Conservation (phyloP, 2,329 filamentous ascomycete species). For the Epichloe elymi region DNA sequence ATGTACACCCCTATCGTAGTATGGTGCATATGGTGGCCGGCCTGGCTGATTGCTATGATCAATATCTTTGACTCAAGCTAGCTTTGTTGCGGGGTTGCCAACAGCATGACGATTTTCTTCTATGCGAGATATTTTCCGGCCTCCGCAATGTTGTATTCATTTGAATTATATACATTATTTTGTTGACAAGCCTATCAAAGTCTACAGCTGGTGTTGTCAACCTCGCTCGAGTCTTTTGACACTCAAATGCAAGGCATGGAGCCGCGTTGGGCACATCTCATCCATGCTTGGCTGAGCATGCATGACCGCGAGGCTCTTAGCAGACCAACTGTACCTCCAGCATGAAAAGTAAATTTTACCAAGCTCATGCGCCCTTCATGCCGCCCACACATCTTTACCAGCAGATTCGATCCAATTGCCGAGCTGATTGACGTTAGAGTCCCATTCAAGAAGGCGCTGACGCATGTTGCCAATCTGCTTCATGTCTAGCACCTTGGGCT, state of each 20-base stretch:
- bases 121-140: background rate
- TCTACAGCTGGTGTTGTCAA: background rate
- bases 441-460: constrained; percentile 80
- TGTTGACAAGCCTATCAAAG: background rate
- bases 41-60: constrained; percentile 59
- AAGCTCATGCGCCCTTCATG: constrained; percentile 30
- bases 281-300: background rate
- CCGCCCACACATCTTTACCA: constrained; percentile 92
- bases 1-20: constrained; percentile 80
- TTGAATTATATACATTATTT: background rate
- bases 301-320: background rate
- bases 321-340: background rate
- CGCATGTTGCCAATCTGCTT: constrained; percentile 91
- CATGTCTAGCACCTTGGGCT: constrained; percentile 95
- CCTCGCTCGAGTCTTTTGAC: background rate
- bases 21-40: constrained; percentile 95
- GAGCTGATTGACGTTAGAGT: constrained; percentile 86
- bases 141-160: background rate
- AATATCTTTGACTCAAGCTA: constrained; percentile 32
- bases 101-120: background rate
- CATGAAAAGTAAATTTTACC: background rate
- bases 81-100: background rate
- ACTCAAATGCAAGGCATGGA: background rate
- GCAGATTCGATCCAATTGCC: constrained; percentile 94
- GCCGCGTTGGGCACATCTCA: background rate